Percentiles rank a stretch among this genome's conserved stretches.
Conservation (phyloP, 2,329 filamentous ascomycete genomes). For the Dothiorella sarmentorum region DNA sequence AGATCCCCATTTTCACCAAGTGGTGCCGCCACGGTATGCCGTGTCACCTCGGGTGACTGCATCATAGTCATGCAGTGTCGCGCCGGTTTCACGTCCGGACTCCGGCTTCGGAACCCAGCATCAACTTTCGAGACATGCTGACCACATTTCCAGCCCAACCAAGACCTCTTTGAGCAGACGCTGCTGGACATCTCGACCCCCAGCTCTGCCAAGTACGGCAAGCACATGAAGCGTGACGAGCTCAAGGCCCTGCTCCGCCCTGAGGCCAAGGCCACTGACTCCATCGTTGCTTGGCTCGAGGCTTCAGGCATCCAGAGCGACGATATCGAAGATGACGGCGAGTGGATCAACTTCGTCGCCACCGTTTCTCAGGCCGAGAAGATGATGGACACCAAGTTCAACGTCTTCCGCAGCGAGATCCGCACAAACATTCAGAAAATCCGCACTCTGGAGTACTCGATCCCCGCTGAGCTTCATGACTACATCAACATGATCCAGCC, state of each 20-base stretch:
- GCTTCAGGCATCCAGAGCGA: slow-evolving; percentile 46
- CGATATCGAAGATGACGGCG: slow-evolving; percentile 50
- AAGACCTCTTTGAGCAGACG: slow-evolving; percentile 53
- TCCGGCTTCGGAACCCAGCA: not conserved
- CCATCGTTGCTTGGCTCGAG: slow-evolving; percentile 56
- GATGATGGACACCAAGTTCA: slow-evolving; percentile 58
- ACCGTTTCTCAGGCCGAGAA: slow-evolving; percentile 52
- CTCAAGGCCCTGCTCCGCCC: slow-evolving; percentile 55
- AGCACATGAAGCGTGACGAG: slow-evolving; percentile 60
- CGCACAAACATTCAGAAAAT: slow-evolving; percentile 46
- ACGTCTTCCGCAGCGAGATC: slow-evolving; percentile 50
- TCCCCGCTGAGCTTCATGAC: slow-evolving; percentile 53
- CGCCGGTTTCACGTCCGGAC: not conserved
- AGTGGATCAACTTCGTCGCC: slow-evolving; percentile 61
- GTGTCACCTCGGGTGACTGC: not conserved
- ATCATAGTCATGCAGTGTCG: not conserved
- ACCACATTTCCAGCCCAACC: slow-evolving; percentile 40
- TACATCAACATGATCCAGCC: slow-evolving; percentile 63
- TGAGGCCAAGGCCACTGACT: slow-evolving; percentile 44
- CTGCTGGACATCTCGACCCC: slow-evolving; percentile 62
- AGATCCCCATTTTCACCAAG: not conserved
- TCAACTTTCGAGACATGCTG: not conserved
- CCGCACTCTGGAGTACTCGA: slow-evolving; percentile 58
- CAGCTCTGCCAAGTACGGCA: slow-evolving; percentile 56
- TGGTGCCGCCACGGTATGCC: not conserved